phyloP scores from a whole-genome alignment of 495 filamentous ascomycete species.

The Rostrohypoxylon terebratum region DNA sequence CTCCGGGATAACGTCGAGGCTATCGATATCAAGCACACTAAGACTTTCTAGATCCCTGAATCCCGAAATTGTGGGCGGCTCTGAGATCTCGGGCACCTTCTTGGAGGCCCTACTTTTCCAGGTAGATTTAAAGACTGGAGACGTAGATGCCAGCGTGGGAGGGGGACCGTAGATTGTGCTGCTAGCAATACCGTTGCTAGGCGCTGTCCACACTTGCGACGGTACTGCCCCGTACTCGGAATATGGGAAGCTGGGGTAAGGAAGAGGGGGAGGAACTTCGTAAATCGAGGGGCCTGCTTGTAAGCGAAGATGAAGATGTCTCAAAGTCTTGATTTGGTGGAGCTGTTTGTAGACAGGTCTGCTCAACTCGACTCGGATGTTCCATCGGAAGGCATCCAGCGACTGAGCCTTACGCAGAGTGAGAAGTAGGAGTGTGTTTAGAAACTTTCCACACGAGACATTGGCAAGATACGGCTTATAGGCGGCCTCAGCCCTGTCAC shows the following conservation, averaged over 20 bases:
- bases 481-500: conserved; percentile 57
- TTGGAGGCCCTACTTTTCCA: conserved; percentile 43
- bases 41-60: conserved; percentile 67
- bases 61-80: conserved; percentile 65
- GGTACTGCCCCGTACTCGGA: conserved; percentile 16
- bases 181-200: not conserved
- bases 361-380: conserved; percentile 70
- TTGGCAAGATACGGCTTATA: conserved; percentile 61
- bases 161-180: conserved; percentile 13
- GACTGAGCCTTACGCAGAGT: conserved; percentile 63
- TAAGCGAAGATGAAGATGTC: conserved; percentile 69
- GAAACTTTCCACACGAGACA: conserved; percentile 67
- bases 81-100: conserved; percentile 33
- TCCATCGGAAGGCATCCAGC: conserved; percentile 71
- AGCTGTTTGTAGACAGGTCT: conserved; percentile 67
- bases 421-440: conserved; percentile 70
- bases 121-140: conserved; percentile 9
- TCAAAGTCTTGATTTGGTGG: conserved; percentile 62
- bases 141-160: conserved; percentile 14
- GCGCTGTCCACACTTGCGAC: conserved; percentile 39
- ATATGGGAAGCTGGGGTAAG: conserved; percentile 33
- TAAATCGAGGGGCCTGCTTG: conserved; percentile 63
- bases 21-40: conserved; percentile 68
- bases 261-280: conserved; percentile 57
- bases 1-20: conserved; percentile 65